A percentile compares a stretch with the other conserved stretches of the same genome.
phyloP scores from a whole-genome alignment of 768 basidiomycete species.

The Phylloporus sp. region DNA sequence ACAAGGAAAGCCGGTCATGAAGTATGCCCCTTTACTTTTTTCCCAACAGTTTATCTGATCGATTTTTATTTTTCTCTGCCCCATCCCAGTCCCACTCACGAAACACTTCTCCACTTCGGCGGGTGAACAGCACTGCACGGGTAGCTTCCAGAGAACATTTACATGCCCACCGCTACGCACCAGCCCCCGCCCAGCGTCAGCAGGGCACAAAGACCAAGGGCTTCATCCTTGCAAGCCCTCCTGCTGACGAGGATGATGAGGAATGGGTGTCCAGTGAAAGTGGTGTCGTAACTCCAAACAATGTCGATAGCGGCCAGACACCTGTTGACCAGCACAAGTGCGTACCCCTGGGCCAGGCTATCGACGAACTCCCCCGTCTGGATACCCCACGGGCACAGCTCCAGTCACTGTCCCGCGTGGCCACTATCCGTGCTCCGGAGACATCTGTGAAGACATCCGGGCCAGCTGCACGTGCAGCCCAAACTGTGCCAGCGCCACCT shows the following conservation, averaged over 20 bases:
- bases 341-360: conserved; percentile 6
- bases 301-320: conserved; percentile 37
- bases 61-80: conserved; percentile 3
- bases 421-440: conserved; percentile 31
- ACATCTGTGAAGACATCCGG: conserved; percentile 13
- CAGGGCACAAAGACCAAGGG: conserved; percentile 43
- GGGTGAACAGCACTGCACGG: conserved; percentile 28
- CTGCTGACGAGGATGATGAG: conserved; percentile 57
- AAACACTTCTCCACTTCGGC: conserved; percentile 24
- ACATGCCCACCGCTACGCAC: conserved; percentile 33
- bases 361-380: conserved; percentile 21
- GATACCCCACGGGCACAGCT: conserved; percentile 32
- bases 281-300: conserved; percentile 64
- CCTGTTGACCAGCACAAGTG: conserved; percentile 27
- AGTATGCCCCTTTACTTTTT: conserved; percentile 32
- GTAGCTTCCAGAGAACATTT: conserved; percentile 29
- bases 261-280: conserved; percentile 81
- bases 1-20: conserved; percentile 45
- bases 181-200: conserved; percentile 26
- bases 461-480: conserved; percentile 17
- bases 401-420: conserved; percentile 32
- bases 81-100: conserved; percentile 20
- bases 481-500: conserved; percentile 10
- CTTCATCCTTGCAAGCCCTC: conserved; percentile 55
- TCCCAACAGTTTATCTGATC: conserved; percentile 12